Base-by-base conservation (phyloP, 1,284 basidiomycete genomes). In the Phellopilus nigrolimitatus region DNA sequence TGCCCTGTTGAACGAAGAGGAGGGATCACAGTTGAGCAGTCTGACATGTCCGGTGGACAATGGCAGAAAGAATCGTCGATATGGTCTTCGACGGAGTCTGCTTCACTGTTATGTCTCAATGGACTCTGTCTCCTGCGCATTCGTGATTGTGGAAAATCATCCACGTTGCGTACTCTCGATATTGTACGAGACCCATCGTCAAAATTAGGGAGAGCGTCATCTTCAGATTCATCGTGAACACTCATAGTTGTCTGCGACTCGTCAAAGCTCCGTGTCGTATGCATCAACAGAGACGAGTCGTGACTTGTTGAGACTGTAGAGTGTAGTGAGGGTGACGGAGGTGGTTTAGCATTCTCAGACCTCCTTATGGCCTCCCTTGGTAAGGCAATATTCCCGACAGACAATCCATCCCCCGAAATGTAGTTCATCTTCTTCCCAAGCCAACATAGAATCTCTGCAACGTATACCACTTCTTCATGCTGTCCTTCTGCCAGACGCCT, bases 401-500 rank as follows among this genome's bases (percentile, higher is more conserved):
- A 53, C 22, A 31, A 19, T 19, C 53, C 53, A 31, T 53, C 49
- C 31, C 47, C 24, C 22, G 49, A 30, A 5, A 76, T 61, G 15
- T 77, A 59, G 0, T 76, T 74, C 39, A 64, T 64, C 49, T 68
- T 68, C 54, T 71, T 68, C 0, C 76, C 82, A 22, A 87, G 71
- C 79, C 79, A 83, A 60, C 80, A 84, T 10, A 88, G 68, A 2
- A 85, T 64, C 61, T 81, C 72, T 0, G 73, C 83, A 9, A 88
- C 67, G 53, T 76, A 81, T 8, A 76, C 68, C n/a, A 78, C 73
- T 60, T 87, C 85, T 21, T 80, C 76, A 70, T 75, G 74, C 45
- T 74, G 75, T 0, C 84, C 84, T 4, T 69, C 66, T 0, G 83
- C 84, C 6, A 88, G 71, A 40, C 71, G 67, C 37, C 76, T 67